Evolutionary conservation across 306 rosid genomes (phyloP), one percentile per base, ranked within the genome.

Genomic region (Luffa acutangula): DNA sequence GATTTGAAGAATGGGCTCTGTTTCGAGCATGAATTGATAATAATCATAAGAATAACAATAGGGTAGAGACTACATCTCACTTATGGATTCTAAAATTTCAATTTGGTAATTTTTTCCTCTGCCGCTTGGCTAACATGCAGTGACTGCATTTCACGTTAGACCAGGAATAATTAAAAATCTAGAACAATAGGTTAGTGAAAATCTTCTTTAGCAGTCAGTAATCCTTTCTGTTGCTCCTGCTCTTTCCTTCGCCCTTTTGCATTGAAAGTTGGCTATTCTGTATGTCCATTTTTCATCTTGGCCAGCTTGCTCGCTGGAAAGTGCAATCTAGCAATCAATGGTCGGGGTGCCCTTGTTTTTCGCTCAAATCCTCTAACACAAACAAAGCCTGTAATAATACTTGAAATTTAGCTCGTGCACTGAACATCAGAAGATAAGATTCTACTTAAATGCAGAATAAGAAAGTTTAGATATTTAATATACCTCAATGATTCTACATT

Each of bases 311-410:
- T 90, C 43, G 90, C 96, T 45, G 98, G 92, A 83, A 88, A 89
- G 81, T 94, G 97, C 46, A 92, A 87, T 67, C 98, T 86, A 13
- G 98, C 93, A 72, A 84, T 87, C 51, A 94, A 81, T 63, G 98
- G 98, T 0, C 97, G 94, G 2, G 98, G 98, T 42, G 90, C 88
- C 56, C 97, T 76, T 1, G 88, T 52, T 84, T 76, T 67, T 54
- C 81, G 88, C 78, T 94, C 96, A 86, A 92, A 94, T 39, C 96
- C 98, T 45, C 98, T 89, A 33, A 93, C 98, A 64, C 97, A 94
- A 39, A 94, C 90, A 84, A 82, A 90, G 7, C 98, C 97, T 94
- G 90, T 59, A 53, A 54, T 18, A 48, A 18, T 17, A 25, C 52
- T 62, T 56, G 46, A 17, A 77, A 78, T 78, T 78, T 78, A 62